Percentiles rank a stretch among this genome's conserved stretches.
These are phyloP conservation scores for Cytospora leucostoma DNA, from an alignment of 2,329 filamentous ascomycete genomes.

Conservation along the genomic window DNA sequence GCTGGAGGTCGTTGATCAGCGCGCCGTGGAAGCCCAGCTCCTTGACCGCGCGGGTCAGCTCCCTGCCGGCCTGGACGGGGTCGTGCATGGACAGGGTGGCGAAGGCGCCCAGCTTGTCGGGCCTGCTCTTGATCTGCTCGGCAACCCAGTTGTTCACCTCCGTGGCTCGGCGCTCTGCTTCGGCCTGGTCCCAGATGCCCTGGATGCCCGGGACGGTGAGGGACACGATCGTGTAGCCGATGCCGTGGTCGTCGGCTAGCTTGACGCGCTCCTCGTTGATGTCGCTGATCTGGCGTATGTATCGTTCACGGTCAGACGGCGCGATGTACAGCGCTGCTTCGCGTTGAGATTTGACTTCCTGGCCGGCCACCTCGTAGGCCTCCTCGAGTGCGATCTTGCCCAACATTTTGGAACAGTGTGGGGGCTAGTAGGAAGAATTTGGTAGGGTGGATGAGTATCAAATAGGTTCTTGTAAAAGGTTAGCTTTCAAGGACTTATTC, in stretches of 20 bases:
- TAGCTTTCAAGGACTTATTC: not conserved
- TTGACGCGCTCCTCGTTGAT: conserved; percentile 32
- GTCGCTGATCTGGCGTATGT: conserved; percentile 28
- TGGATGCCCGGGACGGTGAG: conserved; percentile 52
- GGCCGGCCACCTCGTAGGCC: conserved; percentile 21
- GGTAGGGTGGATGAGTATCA: not conserved
- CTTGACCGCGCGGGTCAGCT: conserved; percentile 55
- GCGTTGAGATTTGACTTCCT: conserved; percentile 23
- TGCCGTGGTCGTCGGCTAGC: conserved; percentile 40
- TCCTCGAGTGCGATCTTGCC: conserved; percentile 27
- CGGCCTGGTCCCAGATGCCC: conserved; percentile 44
- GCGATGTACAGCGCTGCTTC: conserved; percentile 24
- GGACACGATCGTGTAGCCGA: conserved; percentile 48
- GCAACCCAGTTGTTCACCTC: conserved; percentile 47
- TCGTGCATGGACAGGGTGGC: conserved; percentile 56
- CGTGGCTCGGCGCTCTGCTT: conserved; percentile 44
- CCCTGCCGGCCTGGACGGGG: conserved; percentile 49
- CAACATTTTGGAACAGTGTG: conserved; percentile 7
- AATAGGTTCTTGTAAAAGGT: not conserved
- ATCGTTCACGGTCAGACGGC: conserved; percentile 14
- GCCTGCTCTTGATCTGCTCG: conserved; percentile 40
- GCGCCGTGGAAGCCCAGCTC: conserved; percentile 64
- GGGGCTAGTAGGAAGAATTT: not conserved
- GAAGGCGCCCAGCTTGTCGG: conserved; percentile 49
- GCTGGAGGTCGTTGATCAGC: conserved; percentile 64